phyloP scores from a whole-genome alignment of 2,329 filamentous ascomycete genomes.

The Bipolaris victoriae region DNA sequence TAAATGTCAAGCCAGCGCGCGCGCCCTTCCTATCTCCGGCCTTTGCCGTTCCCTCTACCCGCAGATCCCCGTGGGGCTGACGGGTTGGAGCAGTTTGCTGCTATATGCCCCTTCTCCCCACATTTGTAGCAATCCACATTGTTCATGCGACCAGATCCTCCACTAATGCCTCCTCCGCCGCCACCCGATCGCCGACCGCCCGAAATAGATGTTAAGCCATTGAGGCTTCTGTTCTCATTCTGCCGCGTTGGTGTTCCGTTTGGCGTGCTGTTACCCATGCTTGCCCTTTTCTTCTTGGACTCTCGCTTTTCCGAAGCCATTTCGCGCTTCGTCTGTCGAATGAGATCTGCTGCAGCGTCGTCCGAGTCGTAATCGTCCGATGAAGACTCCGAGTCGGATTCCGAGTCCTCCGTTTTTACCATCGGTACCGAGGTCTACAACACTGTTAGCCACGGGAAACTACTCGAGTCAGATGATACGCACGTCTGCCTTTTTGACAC shows the following conservation, averaged over 20 bases:
- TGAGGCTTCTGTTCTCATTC: constrained; percentile 69
- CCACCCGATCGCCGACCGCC: constrained; percentile 43
- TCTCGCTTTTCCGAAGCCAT: constrained; percentile 52
- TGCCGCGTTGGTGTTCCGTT: constrained; percentile 64
- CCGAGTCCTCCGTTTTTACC: constrained; percentile 31
- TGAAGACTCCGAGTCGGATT: constrained; percentile 35
- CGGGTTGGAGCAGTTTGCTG: constrained; percentile 59
- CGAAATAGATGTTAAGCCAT: constrained; percentile 67
- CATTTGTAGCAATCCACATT: constrained; percentile 65
- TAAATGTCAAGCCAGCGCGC: constrained; percentile 1
- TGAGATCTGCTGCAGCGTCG: constrained; percentile 52
- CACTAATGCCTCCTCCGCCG: constrained; percentile 16
- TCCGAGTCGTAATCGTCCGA: constrained; percentile 53
- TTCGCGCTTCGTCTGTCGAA: constrained; percentile 54
- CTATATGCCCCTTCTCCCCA: constrained; percentile 66
- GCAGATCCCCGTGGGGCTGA: constrained; percentile 30
- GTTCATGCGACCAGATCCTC: constrained; percentile 32
- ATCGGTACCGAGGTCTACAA: constrained; percentile 29
- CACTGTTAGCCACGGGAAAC: constrained; percentile 17
- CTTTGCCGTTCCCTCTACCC: constrained; percentile 33
- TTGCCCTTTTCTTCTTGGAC: constrained; percentile 56
- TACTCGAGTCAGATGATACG: neutral
- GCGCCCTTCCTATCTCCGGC: constrained; percentile 26
- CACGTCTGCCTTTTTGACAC: constrained; percentile 43
- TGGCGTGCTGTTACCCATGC: constrained; percentile 55